These are phyloP conservation scores for Dentipellis fragilis DNA, from an alignment of 768 basidiomycete genomes.

Conservation along the genomic window DNA sequence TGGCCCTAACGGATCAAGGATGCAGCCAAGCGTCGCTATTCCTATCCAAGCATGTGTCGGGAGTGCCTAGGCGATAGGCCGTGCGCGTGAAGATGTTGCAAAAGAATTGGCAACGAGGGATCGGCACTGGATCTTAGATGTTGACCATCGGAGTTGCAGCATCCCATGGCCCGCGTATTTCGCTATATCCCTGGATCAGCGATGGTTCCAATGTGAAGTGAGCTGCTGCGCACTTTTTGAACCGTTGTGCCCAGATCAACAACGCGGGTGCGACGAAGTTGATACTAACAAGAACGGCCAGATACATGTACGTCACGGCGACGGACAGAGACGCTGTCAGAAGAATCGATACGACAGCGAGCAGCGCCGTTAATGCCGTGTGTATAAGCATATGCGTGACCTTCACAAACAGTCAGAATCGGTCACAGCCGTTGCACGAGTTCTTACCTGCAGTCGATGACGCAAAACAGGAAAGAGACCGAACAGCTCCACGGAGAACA, in stretches of 20 bases:
- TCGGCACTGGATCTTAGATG: neutral
- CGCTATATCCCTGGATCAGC: slow-evolving; percentile 33
- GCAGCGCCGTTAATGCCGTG: slow-evolving; percentile 39
- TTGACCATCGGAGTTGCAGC: slow-evolving; percentile 51
- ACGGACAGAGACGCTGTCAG: slow-evolving; percentile 46
- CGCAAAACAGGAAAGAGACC: slow-evolving; percentile 78
- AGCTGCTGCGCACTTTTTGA: slow-evolving; percentile 65
- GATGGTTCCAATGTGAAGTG: neutral
- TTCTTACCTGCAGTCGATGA: slow-evolving; percentile 54
- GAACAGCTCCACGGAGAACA: slow-evolving; percentile 76
- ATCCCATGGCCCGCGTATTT: slow-evolving; percentile 88
- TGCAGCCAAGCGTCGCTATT: neutral
- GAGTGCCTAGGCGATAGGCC: neutral
- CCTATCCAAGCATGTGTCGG: too few species aligned
- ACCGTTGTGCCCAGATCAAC: slow-evolving; percentile 77
- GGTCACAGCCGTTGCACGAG: slow-evolving; percentile 9
- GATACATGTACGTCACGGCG: slow-evolving; percentile 43
- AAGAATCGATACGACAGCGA: slow-evolving; percentile 40
- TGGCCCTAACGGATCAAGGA: neutral
- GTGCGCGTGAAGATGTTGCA: neutral
- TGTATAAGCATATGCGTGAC: slow-evolving; percentile 36
- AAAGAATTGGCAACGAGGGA: neutral
- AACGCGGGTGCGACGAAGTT: slow-evolving; percentile 67
- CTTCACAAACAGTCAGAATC: slow-evolving; percentile 23
- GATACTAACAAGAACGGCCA: slow-evolving; percentile 39